These are phyloP conservation scores for Hanseniaspora thailandica DNA, from an alignment of 805 yeast species.

Conservation along the genomic window DNA sequence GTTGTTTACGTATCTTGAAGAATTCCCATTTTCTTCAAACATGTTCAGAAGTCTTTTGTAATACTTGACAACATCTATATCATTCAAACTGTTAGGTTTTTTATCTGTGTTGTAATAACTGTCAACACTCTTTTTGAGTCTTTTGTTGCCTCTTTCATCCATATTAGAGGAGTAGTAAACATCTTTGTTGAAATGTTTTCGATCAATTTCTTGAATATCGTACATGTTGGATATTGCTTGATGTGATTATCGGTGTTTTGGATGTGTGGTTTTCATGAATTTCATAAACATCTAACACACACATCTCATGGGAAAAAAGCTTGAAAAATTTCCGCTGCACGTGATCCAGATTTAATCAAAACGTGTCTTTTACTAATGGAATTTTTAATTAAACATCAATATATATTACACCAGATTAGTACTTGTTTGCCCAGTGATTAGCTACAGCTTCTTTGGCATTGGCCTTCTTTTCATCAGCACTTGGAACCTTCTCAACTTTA, in stretches of 20 bases:
- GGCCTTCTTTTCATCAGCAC: not conserved
- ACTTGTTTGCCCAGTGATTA: slow-evolving; percentile 6
- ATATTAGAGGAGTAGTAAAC: slow-evolving; percentile 24
- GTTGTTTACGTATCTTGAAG: not conserved
- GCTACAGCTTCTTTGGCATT: slow-evolving; percentile 1
- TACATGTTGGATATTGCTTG: slow-evolving; percentile 16
- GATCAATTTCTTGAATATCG: slow-evolving; percentile 26
- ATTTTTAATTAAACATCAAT: not conserved
- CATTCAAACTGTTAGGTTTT: not conserved
- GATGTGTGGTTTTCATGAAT: too few species aligned
- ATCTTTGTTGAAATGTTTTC: slow-evolving; percentile 26
- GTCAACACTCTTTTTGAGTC: slow-evolving; percentile 16
- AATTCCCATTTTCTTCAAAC: not conserved
- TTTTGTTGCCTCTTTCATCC: slow-evolving; percentile 20
- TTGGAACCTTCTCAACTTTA: not conserved
- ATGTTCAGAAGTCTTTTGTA: not conserved
- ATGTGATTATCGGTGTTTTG: too few species aligned
- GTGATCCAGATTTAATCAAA: too few species aligned
- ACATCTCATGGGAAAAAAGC: too few species aligned
- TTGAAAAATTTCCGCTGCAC: not conserved
- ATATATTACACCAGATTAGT: not conserved
- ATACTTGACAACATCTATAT: slow-evolving; percentile 1
- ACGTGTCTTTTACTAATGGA: not conserved
- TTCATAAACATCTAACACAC: too few species aligned
- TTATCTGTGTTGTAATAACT: slow-evolving; percentile 2